A percentile compares a stretch with the other conserved stretches of the same genome.
Conservation (phyloP, 768 basidiomycete genomes). For the Sarcomyxa edulis region DNA sequence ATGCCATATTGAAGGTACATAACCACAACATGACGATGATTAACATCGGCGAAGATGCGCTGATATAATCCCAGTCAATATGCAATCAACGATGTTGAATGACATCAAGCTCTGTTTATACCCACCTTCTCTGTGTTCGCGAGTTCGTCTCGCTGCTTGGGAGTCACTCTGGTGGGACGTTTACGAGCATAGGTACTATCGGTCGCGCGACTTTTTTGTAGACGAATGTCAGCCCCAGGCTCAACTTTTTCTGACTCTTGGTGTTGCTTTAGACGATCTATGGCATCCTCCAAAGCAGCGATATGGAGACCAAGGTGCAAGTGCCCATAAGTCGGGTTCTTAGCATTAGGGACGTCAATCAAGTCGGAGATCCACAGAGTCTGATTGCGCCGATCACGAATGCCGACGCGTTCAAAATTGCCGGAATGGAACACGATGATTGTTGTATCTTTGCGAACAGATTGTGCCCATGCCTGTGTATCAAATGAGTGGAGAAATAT, state of each 20-base stretch:
- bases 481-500: too few relatives aligned
- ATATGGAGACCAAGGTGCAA: constrained; percentile 14
- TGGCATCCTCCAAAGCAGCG: constrained; percentile 11
- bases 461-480: constrained; percentile 14
- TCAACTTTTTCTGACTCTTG: background rate
- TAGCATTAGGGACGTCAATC: constrained; percentile 8
- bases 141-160: background rate
- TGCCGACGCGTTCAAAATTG: constrained; percentile 13
- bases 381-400: constrained; percentile 13
- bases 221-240: too few relatives aligned
- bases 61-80: too few relatives aligned
- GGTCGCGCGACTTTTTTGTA: background rate
- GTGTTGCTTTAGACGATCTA: constrained; percentile 8
- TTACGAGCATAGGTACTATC: background rate
- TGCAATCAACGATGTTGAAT: background rate
- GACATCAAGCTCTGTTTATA: background rate
- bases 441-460: constrained; percentile 9
- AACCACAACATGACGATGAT: constrained; percentile 5
- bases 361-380: constrained; percentile 15
- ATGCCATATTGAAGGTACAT: constrained; percentile 8
- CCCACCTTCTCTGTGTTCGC: background rate
- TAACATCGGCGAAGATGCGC: too few relatives aligned
- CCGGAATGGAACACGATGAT: constrained; percentile 14
- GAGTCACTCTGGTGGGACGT: background rate
- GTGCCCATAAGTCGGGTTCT: constrained; percentile 10